phyloP scores from a whole-genome alignment of 345 rosid genomes.

The Eucalyptus sideroxylon region DNA sequence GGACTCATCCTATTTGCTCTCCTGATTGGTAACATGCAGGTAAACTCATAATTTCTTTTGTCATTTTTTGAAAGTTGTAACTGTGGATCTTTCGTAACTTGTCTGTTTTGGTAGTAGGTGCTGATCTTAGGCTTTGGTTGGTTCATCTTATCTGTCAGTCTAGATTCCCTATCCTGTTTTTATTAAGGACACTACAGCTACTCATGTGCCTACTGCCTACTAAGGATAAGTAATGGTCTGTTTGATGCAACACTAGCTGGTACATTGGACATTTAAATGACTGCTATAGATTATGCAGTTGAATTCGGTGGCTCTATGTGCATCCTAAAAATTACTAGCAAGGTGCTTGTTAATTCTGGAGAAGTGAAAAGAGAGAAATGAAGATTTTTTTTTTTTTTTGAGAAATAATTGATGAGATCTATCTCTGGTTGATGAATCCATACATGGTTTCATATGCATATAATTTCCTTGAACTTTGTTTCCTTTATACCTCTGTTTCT shows the following conservation, averaged over 20 bases:
- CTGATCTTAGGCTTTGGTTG: neutral
- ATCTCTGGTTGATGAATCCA: neutral
- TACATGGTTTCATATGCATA: neutral
- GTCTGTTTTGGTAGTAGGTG: neutral
- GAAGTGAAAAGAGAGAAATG: neutral
- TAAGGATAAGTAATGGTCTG: neutral
- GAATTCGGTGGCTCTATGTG: neutral
- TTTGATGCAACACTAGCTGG: neutral
- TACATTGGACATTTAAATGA: neutral
- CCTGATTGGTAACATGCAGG: constrained; percentile 99
- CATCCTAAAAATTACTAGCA: neutral
- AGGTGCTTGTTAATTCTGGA: neutral
- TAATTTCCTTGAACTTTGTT: neutral
- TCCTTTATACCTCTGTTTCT: neutral
- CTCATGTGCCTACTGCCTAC: neutral
- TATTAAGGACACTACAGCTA: neutral
- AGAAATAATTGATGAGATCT: neutral
- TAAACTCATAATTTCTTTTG: neutral
- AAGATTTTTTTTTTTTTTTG: neutral
- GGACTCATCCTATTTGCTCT: constrained; percentile 96
- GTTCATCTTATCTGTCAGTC: neutral
- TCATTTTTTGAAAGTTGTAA: neutral
- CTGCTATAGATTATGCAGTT: neutral
- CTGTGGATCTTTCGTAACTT: neutral
- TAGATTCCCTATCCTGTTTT: neutral